Base-by-base conservation (phyloP, 495 filamentous ascomycete species). In the Penicillium odoratum region DNA sequence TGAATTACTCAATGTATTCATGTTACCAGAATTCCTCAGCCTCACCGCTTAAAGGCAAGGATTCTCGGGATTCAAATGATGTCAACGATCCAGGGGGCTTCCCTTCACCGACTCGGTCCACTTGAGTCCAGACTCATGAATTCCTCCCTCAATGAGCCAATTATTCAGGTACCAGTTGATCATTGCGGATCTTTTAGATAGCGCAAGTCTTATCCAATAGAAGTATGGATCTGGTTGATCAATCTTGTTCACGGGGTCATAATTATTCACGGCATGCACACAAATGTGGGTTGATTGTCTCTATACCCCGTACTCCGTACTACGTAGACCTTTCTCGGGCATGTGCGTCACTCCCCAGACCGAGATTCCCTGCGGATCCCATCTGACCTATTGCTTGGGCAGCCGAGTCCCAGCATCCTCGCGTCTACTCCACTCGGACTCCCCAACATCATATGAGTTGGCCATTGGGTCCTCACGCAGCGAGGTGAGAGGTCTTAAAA, bases 61-160 rank as follows among this genome's bases (percentile, higher is more conserved):
- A 40, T 40, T 40, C 21, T 21, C 21, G 21, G 2, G 21, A 21
- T 21, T 21, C 21, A 40, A 13, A 40, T 40, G 61, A 60, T 64
- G 61, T 64, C 61, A 64, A 64, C 55, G 54, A 64, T 61, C 62
- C 62, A 61, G 62, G 62, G 62, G 58, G 45, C 33, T 44, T 21
- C 33, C 51, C 61, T 57, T 48, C 51, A 55, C 52, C 56, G 55
- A 61, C 58, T 36, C 38, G 49, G 36, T 61, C 62, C 62, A 61
- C 62, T 61, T 46, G 34, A 58, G 62, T 61, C 62, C 58, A 64
- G 62, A 21, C 2, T 21, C 21, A 21, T 21, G 21, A 64, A 49
- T 57, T 49, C 36, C 28, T 54, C 50, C 30, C 58, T 51, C 53
- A 48, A 21, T 21, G 21, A 21, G 21, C 21, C 21, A 36, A 48